Evolutionary conservation across 2,329 filamentous ascomycete species (phyloP).

Genomic region (Fusarium albosuccineum): DNA sequence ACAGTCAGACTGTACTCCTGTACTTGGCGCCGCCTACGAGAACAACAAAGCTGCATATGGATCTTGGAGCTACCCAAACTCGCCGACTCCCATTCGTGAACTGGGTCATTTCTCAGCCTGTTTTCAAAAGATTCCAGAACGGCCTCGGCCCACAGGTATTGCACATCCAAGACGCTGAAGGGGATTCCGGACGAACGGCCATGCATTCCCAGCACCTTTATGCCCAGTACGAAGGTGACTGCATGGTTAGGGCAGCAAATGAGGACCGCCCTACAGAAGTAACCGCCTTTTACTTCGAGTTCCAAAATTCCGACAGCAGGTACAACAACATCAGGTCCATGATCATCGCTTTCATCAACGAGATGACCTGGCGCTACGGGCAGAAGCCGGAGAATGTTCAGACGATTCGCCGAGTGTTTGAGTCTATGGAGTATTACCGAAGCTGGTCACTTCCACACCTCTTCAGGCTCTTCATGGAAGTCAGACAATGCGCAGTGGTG

Average conservation of each 20-base stretch:
- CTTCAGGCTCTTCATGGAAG: background rate
- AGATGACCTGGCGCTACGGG: background rate
- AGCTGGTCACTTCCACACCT: background rate
- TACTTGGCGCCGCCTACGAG: background rate
- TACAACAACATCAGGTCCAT: conserved; percentile 8
- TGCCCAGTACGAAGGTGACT: background rate
- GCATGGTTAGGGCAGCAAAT: background rate
- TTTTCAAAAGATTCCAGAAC: background rate
- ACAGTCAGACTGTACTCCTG: background rate
- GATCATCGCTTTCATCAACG: conserved; percentile 1
- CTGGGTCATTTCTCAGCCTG: background rate
- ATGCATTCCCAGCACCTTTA: background rate
- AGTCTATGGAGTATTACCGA: background rate
- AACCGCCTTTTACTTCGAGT: conserved; percentile 16
- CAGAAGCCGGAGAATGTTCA: background rate
- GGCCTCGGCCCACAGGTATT: background rate
- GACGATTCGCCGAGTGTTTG: background rate
- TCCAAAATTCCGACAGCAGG: background rate
- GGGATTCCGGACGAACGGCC: background rate
- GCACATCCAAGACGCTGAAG: background rate
- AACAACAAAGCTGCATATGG: background rate
- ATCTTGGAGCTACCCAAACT: background rate
- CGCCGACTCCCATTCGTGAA: background rate
- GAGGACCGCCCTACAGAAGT: background rate
- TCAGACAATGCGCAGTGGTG: background rate